Evolutionary conservation across 768 basidiomycete genomes (phyloP).

Genomic region (Chiua virens): DNA sequence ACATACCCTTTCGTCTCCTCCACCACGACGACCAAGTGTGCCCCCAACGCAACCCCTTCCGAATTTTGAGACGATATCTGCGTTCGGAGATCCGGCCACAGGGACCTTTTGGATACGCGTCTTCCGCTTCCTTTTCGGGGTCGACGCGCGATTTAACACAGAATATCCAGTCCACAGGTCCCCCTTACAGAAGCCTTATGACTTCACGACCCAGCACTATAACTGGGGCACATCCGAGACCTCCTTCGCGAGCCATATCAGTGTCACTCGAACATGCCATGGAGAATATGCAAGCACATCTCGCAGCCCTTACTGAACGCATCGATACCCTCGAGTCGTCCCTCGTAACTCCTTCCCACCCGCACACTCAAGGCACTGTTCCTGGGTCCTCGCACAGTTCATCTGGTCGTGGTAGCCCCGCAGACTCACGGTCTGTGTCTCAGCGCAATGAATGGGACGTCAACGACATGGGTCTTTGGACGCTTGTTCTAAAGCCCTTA

Average conservation of each 20-base stretch:
- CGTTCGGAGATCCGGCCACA: conserved; percentile 57
- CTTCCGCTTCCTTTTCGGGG: conserved; percentile 39
- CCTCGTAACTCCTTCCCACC: conserved; percentile 31
- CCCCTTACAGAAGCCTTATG: conserved; percentile 36
- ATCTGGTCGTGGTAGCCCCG: conserved; percentile 45
- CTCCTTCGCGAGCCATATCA: conserved; percentile 39
- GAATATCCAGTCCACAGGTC: conserved; percentile 36
- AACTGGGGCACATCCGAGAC: conserved; percentile 37
- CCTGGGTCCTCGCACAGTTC: conserved; percentile 40
- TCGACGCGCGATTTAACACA: conserved; percentile 41
- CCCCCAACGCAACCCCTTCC: conserved; percentile 75
- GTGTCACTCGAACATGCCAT: conserved; percentile 66
- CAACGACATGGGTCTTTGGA: conserved; percentile 86
- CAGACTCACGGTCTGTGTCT: conserved; percentile 25
- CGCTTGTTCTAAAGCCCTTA: conserved; percentile 65
- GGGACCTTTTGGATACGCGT: conserved; percentile 37
- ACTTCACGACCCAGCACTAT: conserved; percentile 34
- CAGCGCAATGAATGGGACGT: conserved; percentile 57
- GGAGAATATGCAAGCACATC: conserved; percentile 76
- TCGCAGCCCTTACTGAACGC: conserved; percentile 81
- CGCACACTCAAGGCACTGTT: conserved; percentile 38
- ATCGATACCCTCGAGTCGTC: conserved; percentile 65
- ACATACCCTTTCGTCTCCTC: conserved; percentile 55
- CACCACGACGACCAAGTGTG: conserved; percentile 40
- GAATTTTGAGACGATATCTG: conserved; percentile 68